Evolutionary conservation across 352 stramenopile species (phyloP).

Genomic region (Phytophthora boehmeriae): DNA sequence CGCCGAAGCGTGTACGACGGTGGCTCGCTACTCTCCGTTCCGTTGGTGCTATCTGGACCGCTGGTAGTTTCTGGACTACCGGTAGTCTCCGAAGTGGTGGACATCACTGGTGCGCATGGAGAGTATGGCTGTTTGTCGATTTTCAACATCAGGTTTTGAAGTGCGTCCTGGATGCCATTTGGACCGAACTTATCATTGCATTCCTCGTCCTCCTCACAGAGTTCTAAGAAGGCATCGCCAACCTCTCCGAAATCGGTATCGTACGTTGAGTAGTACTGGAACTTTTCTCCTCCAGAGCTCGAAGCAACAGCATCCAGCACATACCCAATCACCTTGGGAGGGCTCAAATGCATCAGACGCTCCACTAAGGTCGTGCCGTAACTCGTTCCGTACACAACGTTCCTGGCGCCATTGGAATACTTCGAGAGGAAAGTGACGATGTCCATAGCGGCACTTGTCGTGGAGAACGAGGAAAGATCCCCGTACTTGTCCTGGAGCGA

Average conservation of each 20-base stretch:
- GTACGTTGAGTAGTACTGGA: slow-evolving; percentile 36
- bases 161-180: slow-evolving; percentile 6
- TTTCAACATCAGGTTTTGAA: slow-evolving; percentile 13
- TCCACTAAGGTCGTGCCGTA: too few relatives aligned
- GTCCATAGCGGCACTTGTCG: too few relatives aligned
- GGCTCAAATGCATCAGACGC: too few relatives aligned
- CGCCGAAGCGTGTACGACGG: slow-evolving; percentile 26
- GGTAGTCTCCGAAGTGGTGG: too few relatives aligned
- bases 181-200: slow-evolving; percentile 21
- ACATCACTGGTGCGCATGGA: slow-evolving; percentile 22
- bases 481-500: too few relatives aligned
- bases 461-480: too few relatives aligned
- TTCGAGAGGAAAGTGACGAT: too few relatives aligned
- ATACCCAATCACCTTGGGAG: too few relatives aligned
- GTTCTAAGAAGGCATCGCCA: slow-evolving; percentile 22
- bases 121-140: slow-evolving; percentile 27
- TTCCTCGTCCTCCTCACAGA: slow-evolving; percentile 13
- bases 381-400: too few relatives aligned
- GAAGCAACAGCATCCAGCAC: slow-evolving; percentile 28
- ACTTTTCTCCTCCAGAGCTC: slow-evolving; percentile 6
- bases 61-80: too few relatives aligned
- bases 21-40: not conserved
- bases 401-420: too few relatives aligned
- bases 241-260: slow-evolving; percentile 37
- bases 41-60: too few relatives aligned